Base-by-base conservation (phyloP, 202 grass and related monocot genomes). In the Panicum virgatum region DNA sequence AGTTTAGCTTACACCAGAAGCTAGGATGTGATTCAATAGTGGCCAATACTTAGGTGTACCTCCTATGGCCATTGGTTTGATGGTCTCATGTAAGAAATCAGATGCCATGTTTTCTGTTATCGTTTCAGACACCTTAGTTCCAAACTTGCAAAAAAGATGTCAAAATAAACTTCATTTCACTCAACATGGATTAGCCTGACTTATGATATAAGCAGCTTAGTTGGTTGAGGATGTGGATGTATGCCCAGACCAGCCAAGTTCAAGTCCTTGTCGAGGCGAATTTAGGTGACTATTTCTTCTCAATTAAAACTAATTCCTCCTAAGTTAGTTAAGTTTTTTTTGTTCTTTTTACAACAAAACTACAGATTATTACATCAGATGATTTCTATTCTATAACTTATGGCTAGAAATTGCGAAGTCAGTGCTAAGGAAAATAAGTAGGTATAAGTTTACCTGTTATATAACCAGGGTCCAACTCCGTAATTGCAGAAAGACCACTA, bases 401-500 rank as follows among this genome's bases (percentile, higher is more conserved):
- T 73, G 58, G 19, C 72, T 10, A 73, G 4, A 84, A 78, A 61
- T 30, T 68, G 8, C 2, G 0, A 76, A 84, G 57, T 19, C 48
- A 52, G 29, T 54, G 82, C 26, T 70, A 58, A 37, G 43, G 16
- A 57, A 48, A 72, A 52, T 37, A 83, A 52, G 7, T 18, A 86
- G 22, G 19, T 19, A 80, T 69, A 86, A 50, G 39, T 73, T 66
- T 89, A 97, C 92, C 94, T 79, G 95, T 98, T 83, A 94, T 98
- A 84, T 94, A 98, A 81, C 95, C 95, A 75, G 95, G 90, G 80
- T 94, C 92, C 74, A 98, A 73, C 83, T 98, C 95, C 77, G 95
- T 94, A 23, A 98, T 98, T 25, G 95, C 92, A 65, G 95, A 98
- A 81, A 98, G 88, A 75, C 95, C 95, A 73, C 86, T 89, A 53